Percentiles rank a stretch among this genome's conserved stretches.
Conservation (phyloP, 768 basidiomycete genomes). For the Tricholoma furcatifolium region DNA sequence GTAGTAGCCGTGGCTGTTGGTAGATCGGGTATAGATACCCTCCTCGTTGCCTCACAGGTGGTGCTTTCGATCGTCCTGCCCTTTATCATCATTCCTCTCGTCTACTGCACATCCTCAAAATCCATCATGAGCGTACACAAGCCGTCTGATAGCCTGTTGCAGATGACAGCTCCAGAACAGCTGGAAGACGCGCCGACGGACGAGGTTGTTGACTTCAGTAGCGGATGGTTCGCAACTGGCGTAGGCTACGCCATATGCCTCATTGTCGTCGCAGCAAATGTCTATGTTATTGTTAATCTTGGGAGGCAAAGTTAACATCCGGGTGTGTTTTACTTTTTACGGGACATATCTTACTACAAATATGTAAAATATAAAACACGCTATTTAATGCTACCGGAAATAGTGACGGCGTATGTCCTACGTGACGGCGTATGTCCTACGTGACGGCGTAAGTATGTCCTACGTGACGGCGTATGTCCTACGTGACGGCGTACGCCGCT, state of each 20-base stretch:
- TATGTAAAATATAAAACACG: too few relatives aligned
- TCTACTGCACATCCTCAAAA: slow-evolving; percentile 73
- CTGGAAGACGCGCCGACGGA: slow-evolving; percentile 26
- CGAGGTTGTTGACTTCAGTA: slow-evolving; percentile 63
- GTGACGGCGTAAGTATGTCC: too few relatives aligned
- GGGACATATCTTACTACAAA: too few relatives aligned
- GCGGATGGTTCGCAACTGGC: slow-evolving; percentile 44
- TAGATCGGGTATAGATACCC: slow-evolving; percentile 61
- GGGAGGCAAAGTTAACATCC: slow-evolving; percentile 14
- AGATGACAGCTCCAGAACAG: slow-evolving; percentile 10
- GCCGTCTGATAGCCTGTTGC: slow-evolving; percentile 25
- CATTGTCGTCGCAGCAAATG: slow-evolving; percentile 67
- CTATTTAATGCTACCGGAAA: too few relatives aligned
- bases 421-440: too few relatives aligned
- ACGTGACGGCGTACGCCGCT: too few relatives aligned
- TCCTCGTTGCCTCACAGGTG: slow-evolving; percentile 89
- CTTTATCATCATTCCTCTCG: slow-evolving; percentile 79
- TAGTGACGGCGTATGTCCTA: too few relatives aligned
- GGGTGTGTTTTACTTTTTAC: too few relatives aligned
- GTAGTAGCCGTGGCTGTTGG: slow-evolving; percentile 76
- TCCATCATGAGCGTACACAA: slow-evolving; percentile 69
- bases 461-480: too few relatives aligned
- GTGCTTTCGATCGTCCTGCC: slow-evolving; percentile 81
- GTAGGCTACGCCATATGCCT: slow-evolving; percentile 63
- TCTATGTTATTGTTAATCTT: slow-evolving; percentile 71